Evolutionary conservation across 2,329 filamentous ascomycete genomes (phyloP).

Genomic region (Didymellaceae sp.): DNA sequence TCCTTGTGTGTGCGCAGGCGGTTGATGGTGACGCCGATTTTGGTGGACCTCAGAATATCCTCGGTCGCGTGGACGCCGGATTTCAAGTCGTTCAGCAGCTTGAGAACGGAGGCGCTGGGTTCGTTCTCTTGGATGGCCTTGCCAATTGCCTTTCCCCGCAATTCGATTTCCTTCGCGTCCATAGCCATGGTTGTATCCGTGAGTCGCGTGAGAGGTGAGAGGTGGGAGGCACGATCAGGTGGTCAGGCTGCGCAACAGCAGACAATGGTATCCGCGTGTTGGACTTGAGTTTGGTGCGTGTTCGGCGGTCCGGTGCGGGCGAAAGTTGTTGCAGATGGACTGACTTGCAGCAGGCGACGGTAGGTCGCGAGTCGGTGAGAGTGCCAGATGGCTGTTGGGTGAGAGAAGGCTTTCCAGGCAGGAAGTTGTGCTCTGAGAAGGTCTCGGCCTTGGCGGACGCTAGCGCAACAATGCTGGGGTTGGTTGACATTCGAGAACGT

Average conservation of each 20-base stretch:
- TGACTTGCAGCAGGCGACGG: background rate
- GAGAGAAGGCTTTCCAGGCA: conserved; percentile 3
- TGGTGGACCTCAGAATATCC: conserved; percentile 88
- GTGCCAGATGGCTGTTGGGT: conserved; percentile 5
- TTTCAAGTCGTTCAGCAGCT: conserved; percentile 78
- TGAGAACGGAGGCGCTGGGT: conserved; percentile 72
- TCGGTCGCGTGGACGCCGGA: conserved; percentile 83
- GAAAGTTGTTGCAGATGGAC: background rate
- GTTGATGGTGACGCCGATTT: conserved; percentile 87
- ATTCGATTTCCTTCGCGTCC: conserved; percentile 82
- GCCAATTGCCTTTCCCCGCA: conserved; percentile 77
- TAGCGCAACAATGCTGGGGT: conserved; percentile 9
- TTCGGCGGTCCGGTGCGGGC: background rate
- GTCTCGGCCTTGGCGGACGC: conserved; percentile 10
- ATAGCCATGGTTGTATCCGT: conserved; percentile 55
- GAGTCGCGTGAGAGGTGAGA: background rate
- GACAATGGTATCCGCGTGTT: conserved; percentile 2
- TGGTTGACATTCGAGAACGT: conserved; percentile 3
- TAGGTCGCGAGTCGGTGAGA: conserved; percentile 8
- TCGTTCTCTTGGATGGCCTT: conserved; percentile 81
- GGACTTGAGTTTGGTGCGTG: conserved; percentile 14
- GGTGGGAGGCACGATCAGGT: background rate
- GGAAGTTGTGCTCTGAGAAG: conserved; percentile 4
- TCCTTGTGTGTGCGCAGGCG: conserved; percentile 84
- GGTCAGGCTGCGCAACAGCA: background rate